Percentiles rank a stretch among this genome's conserved stretches.
Evolutionary conservation across 306 rosid genomes (phyloP).

Genomic region (Mimosa pudica): DNA sequence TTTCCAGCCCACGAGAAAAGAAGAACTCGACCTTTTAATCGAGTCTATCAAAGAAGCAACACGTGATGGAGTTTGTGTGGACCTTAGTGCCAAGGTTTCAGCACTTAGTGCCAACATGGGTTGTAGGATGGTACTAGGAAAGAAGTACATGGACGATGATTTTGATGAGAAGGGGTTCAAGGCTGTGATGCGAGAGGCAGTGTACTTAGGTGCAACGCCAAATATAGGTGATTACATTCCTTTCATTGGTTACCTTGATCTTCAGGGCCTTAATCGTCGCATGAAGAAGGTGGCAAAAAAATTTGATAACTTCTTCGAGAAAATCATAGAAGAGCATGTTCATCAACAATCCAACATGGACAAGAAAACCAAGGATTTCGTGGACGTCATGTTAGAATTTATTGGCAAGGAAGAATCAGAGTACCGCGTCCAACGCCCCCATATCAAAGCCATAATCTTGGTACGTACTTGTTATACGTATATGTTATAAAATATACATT

Average conservation of each 20-base stretch:
- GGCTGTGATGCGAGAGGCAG: conserved; percentile 45
- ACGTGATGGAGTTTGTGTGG: conserved; percentile 33
- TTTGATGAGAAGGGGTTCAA: conserved; percentile 59
- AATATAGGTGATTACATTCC: conserved; percentile 65
- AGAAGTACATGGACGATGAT: conserved; percentile 55
- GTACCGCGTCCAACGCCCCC: conserved; percentile 49
- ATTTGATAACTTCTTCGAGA: conserved; percentile 61
- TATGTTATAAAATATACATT: too few relatives aligned
- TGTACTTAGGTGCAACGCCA: conserved; percentile 44
- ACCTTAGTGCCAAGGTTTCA: conserved; percentile 50
- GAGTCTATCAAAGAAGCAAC: conserved; percentile 42
- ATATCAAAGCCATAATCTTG: conserved; percentile 69
- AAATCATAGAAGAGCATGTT: conserved; percentile 60
- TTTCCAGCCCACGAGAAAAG: conserved; percentile 57
- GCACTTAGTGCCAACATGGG: conserved; percentile 42
- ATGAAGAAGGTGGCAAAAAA: conserved; percentile 50
- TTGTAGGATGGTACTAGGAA: conserved; percentile 65
- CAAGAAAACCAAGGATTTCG: conserved; percentile 55
- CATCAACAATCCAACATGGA: conserved; percentile 38
- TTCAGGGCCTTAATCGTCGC: conserved; percentile 55
- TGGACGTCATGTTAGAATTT: conserved; percentile 63
- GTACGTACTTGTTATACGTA: conserved; percentile 31
- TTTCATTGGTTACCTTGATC: conserved; percentile 49
- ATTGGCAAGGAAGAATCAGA: conserved; percentile 52
- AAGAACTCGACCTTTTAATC: conserved; percentile 51